Evolutionary conservation across 768 basidiomycete genomes (phyloP), one percentile per base, ranked within the genome.

Genomic region (Floccularia luteovirens): DNA sequence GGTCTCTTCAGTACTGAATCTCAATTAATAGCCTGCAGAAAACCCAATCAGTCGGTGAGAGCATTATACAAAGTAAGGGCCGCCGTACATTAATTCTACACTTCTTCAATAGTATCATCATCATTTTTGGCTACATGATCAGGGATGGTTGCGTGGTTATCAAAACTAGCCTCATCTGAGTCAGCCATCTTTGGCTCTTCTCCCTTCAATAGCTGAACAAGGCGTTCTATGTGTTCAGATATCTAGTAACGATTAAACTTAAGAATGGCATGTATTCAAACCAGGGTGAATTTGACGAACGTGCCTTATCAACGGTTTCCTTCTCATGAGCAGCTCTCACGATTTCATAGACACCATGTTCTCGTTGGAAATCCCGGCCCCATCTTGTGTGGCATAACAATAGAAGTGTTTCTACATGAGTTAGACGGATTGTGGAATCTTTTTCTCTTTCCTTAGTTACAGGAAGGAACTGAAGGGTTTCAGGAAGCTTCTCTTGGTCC

Each of bases 401-500:
- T 0, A 97, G 72, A 14, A 99, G 65, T 0, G 90, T 86, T 61
- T 98, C 94, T n/a, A 97, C 67, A 51, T 87, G 83, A 20, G 79
- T 89, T 36, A 89, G 63, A 0, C 94, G 79, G 35, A 97, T 70
- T 2, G 67, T 73, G 0, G 77, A 49, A 54, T 98, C 92, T 2
- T 70, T 54, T 53, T 99, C 96, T 22, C 96, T 77, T 42, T 63
- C 73, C 59, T 99, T 99, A 8, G 80, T 79, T 0, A 80, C 68
- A 1, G 90, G 87, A 3, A 96, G 74, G 62, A 98, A 85, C 57
- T 99, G 96, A 8, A 97, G 67, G 0, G 83, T 74, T 10, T 78
- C 64, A 0, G 85, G 91, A 0, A 99, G 71, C 31, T 77, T 79
- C 48, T 99, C 96, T 66, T 90, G 86, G 30, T 90, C 89, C 85